Evolutionary conservation across 2,329 filamentous ascomycete species (phyloP).

Genomic region (Nemania serpens): DNA sequence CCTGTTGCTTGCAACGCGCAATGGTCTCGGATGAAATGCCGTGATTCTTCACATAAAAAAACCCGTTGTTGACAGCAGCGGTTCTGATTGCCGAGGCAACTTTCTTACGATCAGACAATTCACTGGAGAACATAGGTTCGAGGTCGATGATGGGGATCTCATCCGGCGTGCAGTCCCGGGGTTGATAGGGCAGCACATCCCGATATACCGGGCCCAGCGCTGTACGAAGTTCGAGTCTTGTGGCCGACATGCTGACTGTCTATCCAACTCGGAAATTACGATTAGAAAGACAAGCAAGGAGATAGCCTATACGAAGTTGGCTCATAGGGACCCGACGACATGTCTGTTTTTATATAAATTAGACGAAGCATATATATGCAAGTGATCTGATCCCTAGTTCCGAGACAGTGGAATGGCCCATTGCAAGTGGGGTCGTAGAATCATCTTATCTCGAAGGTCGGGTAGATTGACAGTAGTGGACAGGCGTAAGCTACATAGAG

Average conservation of each 20-base stretch:
- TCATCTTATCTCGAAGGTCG: neutral
- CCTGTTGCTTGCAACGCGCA: constrained; percentile 40
- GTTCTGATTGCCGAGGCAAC: constrained; percentile 49
- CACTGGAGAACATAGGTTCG: constrained; percentile 45
- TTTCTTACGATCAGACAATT: constrained; percentile 42
- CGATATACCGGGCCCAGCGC: constrained; percentile 42
- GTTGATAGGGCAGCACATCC: constrained; percentile 39
- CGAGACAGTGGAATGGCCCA: neutral
- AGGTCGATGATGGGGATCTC: constrained; percentile 62
- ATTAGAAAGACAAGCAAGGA: neutral
- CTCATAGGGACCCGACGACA: neutral
- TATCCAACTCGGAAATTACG: neutral
- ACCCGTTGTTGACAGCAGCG: constrained; percentile 56
- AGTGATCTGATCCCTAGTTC: neutral
- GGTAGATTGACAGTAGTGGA: neutral
- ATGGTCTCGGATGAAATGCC: constrained; percentile 47
- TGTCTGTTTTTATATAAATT: neutral
- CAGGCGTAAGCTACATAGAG: neutral
- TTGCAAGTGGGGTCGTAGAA: constrained; percentile 5
- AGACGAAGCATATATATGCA: neutral
- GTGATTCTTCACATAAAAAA: constrained; percentile 61
- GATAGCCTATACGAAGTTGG: neutral
- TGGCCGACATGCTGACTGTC: constrained; percentile 32
- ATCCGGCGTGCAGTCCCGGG: constrained; percentile 39
- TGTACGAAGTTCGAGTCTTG: constrained; percentile 41